Conservation (phyloP, 208 protist genomes). For the Trypanosomatidae sp. region DNA sequence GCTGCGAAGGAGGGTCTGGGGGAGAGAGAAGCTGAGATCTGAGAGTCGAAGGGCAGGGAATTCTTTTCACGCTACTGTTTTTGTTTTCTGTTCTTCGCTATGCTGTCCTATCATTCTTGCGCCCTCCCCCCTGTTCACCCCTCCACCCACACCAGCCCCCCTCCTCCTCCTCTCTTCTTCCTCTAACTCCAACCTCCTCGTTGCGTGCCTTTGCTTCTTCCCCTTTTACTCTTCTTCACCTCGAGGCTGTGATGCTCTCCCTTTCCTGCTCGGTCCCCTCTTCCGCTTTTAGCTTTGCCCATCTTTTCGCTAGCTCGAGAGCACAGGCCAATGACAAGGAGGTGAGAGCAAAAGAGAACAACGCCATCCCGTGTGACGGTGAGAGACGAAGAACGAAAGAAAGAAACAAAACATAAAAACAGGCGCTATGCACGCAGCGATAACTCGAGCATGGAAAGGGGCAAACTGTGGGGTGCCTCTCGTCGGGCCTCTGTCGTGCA, state of each 20-base stretch:
- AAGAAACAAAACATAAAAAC: too few relatives aligned
- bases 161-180: neutral
- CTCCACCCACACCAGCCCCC: neutral
- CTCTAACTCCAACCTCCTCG: neutral
- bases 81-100: slow-evolving; percentile 1
- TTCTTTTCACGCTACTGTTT: neutral
- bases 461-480: neutral
- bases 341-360: too few relatives aligned
- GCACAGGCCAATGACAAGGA: too few relatives aligned
- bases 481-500: neutral
- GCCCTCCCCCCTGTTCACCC: neutral
- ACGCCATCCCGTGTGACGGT: too few relatives aligned
- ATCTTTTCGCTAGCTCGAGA: too few relatives aligned
- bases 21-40: neutral
- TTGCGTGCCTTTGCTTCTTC: neutral
- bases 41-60: neutral
- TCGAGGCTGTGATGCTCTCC: too few relatives aligned
- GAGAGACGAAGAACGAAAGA: too few relatives aligned
- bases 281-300: too few relatives aligned
- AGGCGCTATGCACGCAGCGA: neutral
- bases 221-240: too few relatives aligned
- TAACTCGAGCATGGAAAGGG: neutral
- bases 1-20: neutral
- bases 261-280: too few relatives aligned
- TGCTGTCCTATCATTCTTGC: neutral